Evolutionary conservation across 108 stramenopile genomes (phyloP).

Genomic region (Tribonema minus): DNA sequence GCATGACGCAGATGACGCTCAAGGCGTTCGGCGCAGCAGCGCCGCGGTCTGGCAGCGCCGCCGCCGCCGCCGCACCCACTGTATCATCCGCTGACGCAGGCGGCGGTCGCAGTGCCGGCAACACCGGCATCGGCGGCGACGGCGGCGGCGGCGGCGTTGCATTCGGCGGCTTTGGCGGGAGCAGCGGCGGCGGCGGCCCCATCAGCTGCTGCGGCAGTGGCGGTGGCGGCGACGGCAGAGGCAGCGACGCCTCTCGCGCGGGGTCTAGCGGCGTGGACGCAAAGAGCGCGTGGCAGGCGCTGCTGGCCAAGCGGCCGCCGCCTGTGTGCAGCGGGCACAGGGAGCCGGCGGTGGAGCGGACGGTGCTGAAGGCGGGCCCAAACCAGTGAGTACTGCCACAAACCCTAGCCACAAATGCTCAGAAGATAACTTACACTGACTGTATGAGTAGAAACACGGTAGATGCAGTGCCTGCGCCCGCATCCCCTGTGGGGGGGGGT

Average conservation of each 20-base stretch:
- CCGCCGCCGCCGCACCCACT: too few species aligned
- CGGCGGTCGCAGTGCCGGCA: too few species aligned
- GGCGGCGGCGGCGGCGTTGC: not conserved
- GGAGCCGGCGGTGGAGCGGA: slow-evolving; percentile 29
- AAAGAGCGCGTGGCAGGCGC: slow-evolving; percentile 15
- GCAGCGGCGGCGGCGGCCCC: not conserved
- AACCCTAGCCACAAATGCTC: too few species aligned
- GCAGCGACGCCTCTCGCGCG: not conserved
- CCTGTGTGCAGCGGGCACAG: slow-evolving; percentile 8
- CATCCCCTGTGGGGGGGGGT: too few species aligned
- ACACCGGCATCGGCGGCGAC: not conserved
- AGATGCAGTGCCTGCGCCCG: too few species aligned
- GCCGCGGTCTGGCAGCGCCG: too few species aligned
- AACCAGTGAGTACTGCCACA: too few species aligned
- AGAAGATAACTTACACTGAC: too few species aligned
- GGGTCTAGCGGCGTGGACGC: not conserved
- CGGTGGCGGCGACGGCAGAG: not conserved
- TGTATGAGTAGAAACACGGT: too few species aligned
- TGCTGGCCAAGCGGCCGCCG: not conserved
- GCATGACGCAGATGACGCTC: too few species aligned
- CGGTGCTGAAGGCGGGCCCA: slow-evolving; percentile 24
- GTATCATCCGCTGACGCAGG: not conserved
- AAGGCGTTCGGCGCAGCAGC: too few species aligned
- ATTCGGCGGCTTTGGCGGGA: not conserved
- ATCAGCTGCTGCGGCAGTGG: not conserved